These are phyloP conservation scores for Funneliformis mosseae DNA, from an alignment of 192 early-diverging fungal species.

Conservation along the genomic window DNA sequence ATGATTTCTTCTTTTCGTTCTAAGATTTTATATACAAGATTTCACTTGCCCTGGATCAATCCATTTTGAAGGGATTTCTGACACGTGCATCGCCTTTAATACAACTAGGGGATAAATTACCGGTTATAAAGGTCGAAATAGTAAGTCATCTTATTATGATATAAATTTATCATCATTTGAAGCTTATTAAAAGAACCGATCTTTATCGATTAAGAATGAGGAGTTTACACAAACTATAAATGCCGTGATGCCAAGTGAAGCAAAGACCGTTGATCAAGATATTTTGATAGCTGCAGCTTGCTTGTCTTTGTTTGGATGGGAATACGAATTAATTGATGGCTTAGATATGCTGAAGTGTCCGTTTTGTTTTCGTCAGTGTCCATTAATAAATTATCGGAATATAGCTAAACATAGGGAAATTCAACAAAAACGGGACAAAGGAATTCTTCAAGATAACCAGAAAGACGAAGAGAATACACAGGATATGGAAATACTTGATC, in stretches of 20 bases:
- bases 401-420: slow-evolving; percentile 11
- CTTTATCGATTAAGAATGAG: slow-evolving; percentile 13
- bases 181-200: not conserved
- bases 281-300: slow-evolving; percentile 2
- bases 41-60: not conserved
- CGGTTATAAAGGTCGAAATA: slow-evolving; percentile 18
- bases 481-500: not conserved
- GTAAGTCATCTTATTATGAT: slow-evolving; percentile 1
- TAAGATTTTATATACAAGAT: slow-evolving; percentile 26
- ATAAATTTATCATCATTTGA: not conserved
- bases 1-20: not conserved
- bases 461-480: not conserved
- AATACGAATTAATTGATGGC: not conserved
- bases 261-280: not conserved
- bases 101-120: slow-evolving; percentile 15
- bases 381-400: slow-evolving; percentile 7
- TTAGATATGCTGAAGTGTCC: slow-evolving; percentile 3
- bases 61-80: slow-evolving; percentile 9
- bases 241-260: not conserved
- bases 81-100: not conserved
- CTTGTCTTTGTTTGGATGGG: slow-evolving; percentile 33
- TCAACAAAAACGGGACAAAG: not conserved
- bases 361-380: slow-evolving; percentile 5
- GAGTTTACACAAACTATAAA: slow-evolving; percentile 24
- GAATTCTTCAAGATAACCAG: not conserved